Conservation (phyloP, 108 stramenopile genomes). For the Cyclostephanos invisitatus region DNA sequence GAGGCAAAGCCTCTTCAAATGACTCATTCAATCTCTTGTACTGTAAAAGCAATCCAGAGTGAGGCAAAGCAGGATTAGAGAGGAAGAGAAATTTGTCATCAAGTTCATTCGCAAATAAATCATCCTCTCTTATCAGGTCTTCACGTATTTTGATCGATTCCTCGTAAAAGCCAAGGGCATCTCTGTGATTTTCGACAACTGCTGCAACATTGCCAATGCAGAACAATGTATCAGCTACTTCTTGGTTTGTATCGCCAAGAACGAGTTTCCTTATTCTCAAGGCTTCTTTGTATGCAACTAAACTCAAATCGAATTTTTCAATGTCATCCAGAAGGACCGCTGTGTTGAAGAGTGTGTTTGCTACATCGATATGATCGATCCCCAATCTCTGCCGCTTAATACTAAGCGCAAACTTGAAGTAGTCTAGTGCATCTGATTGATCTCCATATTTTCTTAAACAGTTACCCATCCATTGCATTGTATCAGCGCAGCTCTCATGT, state of each 20-base stretch:
- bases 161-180: conserved; percentile 46
- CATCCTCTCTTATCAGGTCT: conserved; percentile 31
- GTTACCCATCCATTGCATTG: conserved; percentile 60
- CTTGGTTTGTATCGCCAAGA: conserved; percentile 34
- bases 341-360: conserved; percentile 54
- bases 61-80: conserved; percentile 25
- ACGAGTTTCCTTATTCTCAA: conserved; percentile 43
- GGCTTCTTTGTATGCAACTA: conserved; percentile 54
- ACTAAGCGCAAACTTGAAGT: conserved; percentile 53
- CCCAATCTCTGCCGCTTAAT: conserved; percentile 51
- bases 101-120: conserved; percentile 11
- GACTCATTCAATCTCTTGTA: conserved; percentile 48
- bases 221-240: conserved; percentile 56
- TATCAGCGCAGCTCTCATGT: conserved; percentile 56
- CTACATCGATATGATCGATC: conserved; percentile 50
- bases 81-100: conserved; percentile 44
- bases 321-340: conserved; percentile 55
- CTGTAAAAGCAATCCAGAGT: conserved; percentile 14
- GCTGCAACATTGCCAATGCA: conserved; percentile 54
- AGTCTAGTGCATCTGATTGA: conserved; percentile 48
- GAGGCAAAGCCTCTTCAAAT: conserved; percentile 52
- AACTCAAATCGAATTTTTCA: conserved; percentile 50
- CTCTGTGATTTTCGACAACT: conserved; percentile 43
- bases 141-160: conserved; percentile 41
- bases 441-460: conserved; percentile 49